phyloP scores from a whole-genome alignment of 257 asterid genomes.

The Capsicum pubescens region DNA sequence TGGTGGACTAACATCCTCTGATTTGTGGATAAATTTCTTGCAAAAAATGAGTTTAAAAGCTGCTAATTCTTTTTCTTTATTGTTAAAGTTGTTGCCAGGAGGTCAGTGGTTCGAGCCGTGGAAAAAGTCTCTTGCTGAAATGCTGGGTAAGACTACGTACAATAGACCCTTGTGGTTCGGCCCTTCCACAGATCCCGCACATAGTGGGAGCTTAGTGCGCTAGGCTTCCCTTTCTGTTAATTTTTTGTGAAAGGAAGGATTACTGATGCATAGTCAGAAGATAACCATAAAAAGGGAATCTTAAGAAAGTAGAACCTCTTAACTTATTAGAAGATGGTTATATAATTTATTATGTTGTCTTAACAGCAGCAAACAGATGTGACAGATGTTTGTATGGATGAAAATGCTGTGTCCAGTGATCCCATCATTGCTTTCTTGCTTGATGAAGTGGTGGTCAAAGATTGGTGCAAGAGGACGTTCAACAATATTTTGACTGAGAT shows the following conservation, averaged over 20 bases:
- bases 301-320: not conserved
- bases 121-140: too few species aligned
- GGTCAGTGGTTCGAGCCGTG: too few species aligned
- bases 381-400: slow-evolving; percentile 97
- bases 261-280: not conserved
- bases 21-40: not conserved
- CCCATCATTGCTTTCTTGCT: slow-evolving; percentile 88
- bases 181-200: too few species aligned
- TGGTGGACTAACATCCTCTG: not conserved
- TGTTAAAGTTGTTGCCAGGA: not conserved
- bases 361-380: slow-evolving; percentile 72
- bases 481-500: slow-evolving; percentile 57
- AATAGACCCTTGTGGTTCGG: too few species aligned
- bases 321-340: slow-evolving; percentile 20
- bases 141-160: too few species aligned
- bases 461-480: slow-evolving; percentile 92
- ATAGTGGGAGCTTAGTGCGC: too few species aligned
- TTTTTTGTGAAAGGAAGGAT: not conserved
- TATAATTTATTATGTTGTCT: slow-evolving; percentile 43
- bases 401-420: slow-evolving; percentile 95
- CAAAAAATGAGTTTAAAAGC: not conserved
- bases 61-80: slow-evolving; percentile 10
- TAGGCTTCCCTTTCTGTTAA: not conserved
- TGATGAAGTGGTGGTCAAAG: slow-evolving; percentile 95
- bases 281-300: not conserved